Conservation (phyloP, 495 filamentous ascomycete species). For the Penicillium malachiteum region DNA sequence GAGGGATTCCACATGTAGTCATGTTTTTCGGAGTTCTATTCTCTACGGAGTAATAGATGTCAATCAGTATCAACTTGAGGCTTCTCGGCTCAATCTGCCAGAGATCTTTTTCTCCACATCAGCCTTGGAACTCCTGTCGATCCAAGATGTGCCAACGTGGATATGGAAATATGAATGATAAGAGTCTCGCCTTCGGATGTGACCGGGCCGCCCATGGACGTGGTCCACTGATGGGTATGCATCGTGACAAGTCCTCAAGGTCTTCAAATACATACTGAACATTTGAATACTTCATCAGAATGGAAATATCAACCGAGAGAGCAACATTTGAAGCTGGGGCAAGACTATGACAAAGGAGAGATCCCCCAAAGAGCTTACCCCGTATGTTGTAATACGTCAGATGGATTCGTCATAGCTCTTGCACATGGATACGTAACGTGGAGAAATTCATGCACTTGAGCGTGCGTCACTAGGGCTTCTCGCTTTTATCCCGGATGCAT, state of each 20-base stretch:
- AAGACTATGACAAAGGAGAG: not conserved
- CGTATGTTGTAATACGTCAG: not conserved
- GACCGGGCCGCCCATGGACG: not conserved
- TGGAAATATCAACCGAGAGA: not conserved
- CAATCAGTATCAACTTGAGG: no score
- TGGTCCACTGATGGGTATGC: not conserved
- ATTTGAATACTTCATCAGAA: not conserved
- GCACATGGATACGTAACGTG: not conserved
- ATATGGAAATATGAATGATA: no score
- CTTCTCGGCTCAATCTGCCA: no score
- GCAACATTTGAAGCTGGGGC: not conserved
- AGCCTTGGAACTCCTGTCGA: no score
- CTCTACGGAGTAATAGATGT: no score
- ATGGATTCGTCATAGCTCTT: not conserved
- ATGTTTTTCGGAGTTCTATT: no score
- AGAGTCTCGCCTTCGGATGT: not conserved
- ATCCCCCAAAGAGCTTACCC: not conserved
- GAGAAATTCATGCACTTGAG: not conserved
- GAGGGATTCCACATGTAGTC: no score
- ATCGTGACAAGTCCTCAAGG: not conserved
- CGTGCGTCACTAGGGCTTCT: not conserved
- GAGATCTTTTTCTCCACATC: no score
- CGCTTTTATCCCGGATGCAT: no score
- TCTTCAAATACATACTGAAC: not conserved
- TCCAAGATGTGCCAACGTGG: no score